Conservation (phyloP, 1,284 basidiomycete species). For the Fomes fomentarius region DNA sequence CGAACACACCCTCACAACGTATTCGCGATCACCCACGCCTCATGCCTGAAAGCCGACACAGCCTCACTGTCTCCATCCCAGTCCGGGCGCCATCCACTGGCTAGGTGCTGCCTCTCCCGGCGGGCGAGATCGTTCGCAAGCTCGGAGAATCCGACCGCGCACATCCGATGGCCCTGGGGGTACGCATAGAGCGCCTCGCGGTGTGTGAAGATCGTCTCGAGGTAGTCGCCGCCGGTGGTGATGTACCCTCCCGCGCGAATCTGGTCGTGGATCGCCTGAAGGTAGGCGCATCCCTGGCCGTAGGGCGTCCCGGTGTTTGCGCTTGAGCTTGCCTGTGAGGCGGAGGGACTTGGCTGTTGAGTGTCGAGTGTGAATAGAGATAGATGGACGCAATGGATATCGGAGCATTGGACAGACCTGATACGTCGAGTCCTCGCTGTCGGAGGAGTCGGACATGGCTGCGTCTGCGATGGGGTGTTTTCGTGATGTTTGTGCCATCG, state of each 20-base stretch:
- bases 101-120: constrained; percentile 43
- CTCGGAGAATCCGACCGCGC: constrained; percentile 63
- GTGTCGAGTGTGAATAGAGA: too few species aligned
- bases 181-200: constrained; percentile 64
- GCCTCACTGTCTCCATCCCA: constrained; percentile 70
- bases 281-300: constrained; percentile 50
- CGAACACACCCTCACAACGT: constrained; percentile 4
- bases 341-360: constrained; percentile 24
- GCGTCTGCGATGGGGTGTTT: constrained; percentile 25
- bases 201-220: constrained; percentile 75
- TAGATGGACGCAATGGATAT: too few species aligned
- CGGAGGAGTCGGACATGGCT: constrained; percentile 32
- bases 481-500: constrained; percentile 17
- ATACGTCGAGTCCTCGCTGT: constrained; percentile 34
- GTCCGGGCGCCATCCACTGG: constrained; percentile 67
- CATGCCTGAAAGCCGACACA: constrained; percentile 58
- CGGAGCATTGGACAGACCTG: too few species aligned
- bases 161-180: constrained; percentile 61
- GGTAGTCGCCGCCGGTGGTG: constrained; percentile 71
- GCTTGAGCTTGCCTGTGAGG: constrained; percentile 25
- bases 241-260: constrained; percentile 52
- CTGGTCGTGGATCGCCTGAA: constrained; percentile 56
- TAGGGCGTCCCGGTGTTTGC: constrained; percentile 21
- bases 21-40: constrained; percentile 60
- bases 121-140: constrained; percentile 43